Evolutionary conservation across 73 alveolate genomes (phyloP).

Genomic region (Symbiodinium pilosum): DNA sequence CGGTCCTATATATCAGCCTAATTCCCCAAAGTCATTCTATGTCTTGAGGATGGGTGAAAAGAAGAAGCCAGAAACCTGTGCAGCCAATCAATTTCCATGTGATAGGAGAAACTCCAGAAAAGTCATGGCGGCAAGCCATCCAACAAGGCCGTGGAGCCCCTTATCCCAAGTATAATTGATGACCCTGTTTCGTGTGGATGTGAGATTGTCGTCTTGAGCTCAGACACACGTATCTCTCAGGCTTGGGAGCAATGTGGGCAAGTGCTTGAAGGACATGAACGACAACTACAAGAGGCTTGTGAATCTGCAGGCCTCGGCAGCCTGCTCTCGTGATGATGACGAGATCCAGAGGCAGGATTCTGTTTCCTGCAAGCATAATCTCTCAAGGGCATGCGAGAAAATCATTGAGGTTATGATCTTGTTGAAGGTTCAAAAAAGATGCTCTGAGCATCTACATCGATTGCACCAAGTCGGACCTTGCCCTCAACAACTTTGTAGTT

Average conservation of each 20-base stretch:
- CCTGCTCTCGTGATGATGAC: neutral
- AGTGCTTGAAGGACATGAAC: neutral
- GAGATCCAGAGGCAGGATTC: neutral
- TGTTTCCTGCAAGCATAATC: too few species aligned
- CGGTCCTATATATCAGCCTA: neutral
- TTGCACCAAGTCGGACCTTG: neutral
- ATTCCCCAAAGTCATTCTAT: neutral
- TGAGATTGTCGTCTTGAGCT: too few species aligned
- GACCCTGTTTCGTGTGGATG: too few species aligned
- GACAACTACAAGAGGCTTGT: neutral
- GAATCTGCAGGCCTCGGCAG: neutral
- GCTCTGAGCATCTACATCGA: neutral
- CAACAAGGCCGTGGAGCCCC: neutral
- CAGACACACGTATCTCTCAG: neutral
- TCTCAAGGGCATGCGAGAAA: too few species aligned
- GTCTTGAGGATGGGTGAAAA: neutral
- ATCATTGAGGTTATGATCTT: neutral
- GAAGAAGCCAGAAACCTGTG: neutral
- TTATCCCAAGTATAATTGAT: neutral
- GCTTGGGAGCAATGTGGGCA: neutral
- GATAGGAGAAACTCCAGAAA: too few species aligned
- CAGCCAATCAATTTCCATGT: neutral
- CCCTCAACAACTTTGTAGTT: neutral
- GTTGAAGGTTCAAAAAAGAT: neutral
- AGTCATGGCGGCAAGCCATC: neutral